phyloP scores from a whole-genome alignment of 805 yeast species.

The Sungouiozyma intestinalis region DNA sequence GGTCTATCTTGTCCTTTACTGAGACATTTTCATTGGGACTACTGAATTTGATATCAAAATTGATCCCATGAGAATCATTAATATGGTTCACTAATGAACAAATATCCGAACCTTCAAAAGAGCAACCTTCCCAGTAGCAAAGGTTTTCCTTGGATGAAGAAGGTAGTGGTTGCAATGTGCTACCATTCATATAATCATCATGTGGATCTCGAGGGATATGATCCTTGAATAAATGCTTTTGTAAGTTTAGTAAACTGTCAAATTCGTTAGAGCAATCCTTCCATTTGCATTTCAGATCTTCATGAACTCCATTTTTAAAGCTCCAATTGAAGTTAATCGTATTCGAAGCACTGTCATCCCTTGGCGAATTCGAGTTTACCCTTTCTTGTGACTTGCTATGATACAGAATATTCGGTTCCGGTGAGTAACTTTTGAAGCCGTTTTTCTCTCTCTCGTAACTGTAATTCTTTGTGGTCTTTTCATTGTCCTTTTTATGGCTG shows the following conservation, averaged over 20 bases:
- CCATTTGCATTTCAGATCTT: constrained; percentile 51
- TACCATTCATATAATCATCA: background rate
- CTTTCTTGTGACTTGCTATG: background rate
- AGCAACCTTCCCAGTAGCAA: constrained; percentile 76
- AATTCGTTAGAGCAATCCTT: constrained; percentile 40
- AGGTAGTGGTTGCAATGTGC: background rate
- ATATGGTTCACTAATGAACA: constrained; percentile 51
- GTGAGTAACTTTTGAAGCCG: background rate
- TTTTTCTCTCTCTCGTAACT: background rate
- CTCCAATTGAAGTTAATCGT: constrained; percentile 37
- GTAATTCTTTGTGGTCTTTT: background rate
- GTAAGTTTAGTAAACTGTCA: constrained; percentile 32
- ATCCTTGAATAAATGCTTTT: constrained; percentile 42
- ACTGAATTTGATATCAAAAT: constrained; percentile 22
- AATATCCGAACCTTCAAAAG: constrained; percentile 43
- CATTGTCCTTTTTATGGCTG: constrained; percentile 14
- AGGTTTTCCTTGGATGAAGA: background rate
- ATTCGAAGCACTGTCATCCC: constrained; percentile 3
- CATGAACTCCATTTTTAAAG: constrained; percentile 17
- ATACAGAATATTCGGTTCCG: background rate
- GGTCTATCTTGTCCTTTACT: background rate
- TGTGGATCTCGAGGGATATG: constrained; percentile 31
- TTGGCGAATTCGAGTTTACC: background rate
- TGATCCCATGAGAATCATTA: constrained; percentile 36
- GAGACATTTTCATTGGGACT: constrained; percentile 7